Base-by-base conservation (phyloP, 441 rosid genomes). In the Bocquillonia castaneifolia region DNA sequence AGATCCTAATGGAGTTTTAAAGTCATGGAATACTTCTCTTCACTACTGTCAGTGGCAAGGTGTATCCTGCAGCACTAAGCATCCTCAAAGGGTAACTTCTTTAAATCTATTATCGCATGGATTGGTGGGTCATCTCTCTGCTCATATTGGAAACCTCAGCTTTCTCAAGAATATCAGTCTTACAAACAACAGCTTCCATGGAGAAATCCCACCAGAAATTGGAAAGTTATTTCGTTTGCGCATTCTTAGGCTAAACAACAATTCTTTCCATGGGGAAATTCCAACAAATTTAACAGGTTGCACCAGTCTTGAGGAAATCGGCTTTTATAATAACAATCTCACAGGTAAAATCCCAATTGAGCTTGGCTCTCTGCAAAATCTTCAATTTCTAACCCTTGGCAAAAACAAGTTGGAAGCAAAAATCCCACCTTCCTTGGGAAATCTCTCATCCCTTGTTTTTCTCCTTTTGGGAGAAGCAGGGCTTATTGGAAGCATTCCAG, bases 11-110 rank as follows among this genome's bases (percentile, higher is more conserved):
- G 67, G 57, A 29, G 29, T 48, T 20, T 32, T 64, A 0, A 48
- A 32, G 17, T 64, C 57, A 13, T 64, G 67, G 56, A 64, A 63
- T 23, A 18, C 17, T 48, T 63, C 67, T 31, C 13, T 63, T 63
- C 42, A 63, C 48, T 8, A 45, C n/a, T 63, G 56, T 23, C 55
- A 48, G 1, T 63, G 56, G 56, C 1, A 28, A 48, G 67, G 56
- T 29, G 48, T 63, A 10, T 31, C 42, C 2, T 63, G 67, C 67
- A 48, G 56, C 29, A 48, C 1, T 1, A 63, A 5, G 54, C 67
- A 63, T 48, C 56, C 42, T 31, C 18, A 15, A 6, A 47, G 67
- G 18, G 67, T 63, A 10, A 29, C 67, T 1, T 3, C 13, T 10
- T 37, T 63, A 0, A 18, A 44, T 6, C 29, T 63, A 13, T 8